Base-by-base conservation (phyloP, 306 rosid genomes). In the Cucumis hystrix region DNA sequence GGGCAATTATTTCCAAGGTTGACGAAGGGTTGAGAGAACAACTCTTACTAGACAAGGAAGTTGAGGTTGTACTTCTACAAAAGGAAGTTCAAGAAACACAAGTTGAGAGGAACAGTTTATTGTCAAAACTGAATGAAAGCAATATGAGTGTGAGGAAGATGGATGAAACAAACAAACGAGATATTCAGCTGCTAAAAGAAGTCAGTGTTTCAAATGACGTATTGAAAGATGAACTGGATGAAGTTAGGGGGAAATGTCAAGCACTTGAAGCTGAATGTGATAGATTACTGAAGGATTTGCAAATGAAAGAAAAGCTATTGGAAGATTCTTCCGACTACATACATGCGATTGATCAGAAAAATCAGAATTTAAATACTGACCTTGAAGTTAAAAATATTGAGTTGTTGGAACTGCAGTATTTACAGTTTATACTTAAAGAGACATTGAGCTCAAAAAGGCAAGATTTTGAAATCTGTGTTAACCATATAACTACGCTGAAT, bases 261-360 rank as follows among this genome's bases (percentile, higher is more conserved):
- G 80, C 81, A 67, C 84, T 85, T 59, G 92, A 89, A 76, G 81
- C 84, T 78, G 85, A 89, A 82, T 82, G 80, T 81, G 86, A 82
- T 77, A 74, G 80, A 65, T 51, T 84, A 66, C 55, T 67, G 25
- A 79, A 75, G 59, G 83, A 83, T 84, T 58, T 84, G 71, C 73
- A 84, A 57, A 84, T 77, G 63, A 89, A 87, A 81, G 91, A 88
- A 30, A 79, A 78, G 47, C 80, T 78, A 39, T 79, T 83, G 75
- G 86, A 77, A 75, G 63, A 82, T 80, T 82, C 78, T 49, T 79
- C 65, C 78, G 61, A 78, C 61, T 89, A 87, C 73, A 79, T 84
- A 73, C 83, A 77, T 79, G 77, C 61, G 79, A 86, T 87, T 75
- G 87, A 82, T 74, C 87, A 62, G 80, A 82, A 86, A 78, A 86